Conservation (phyloP, 2,329 filamentous ascomycete species). For the Hypoxylon sp. region DNA sequence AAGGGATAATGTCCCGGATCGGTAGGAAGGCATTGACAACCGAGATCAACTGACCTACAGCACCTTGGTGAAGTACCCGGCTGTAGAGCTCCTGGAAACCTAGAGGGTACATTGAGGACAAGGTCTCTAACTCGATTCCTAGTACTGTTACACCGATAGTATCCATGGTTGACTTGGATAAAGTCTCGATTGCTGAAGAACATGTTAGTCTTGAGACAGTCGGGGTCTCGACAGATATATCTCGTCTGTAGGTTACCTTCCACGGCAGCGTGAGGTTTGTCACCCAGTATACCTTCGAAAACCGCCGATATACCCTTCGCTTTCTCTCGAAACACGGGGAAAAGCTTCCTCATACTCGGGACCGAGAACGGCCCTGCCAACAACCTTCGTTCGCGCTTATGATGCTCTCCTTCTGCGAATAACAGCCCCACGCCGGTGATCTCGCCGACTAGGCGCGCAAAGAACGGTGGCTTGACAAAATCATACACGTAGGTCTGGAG, state of each 20-base stretch:
- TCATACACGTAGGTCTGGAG: constrained; percentile 59
- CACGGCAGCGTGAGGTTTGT: constrained; percentile 44
- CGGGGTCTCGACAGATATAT: not conserved
- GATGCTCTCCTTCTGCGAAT: constrained; percentile 56
- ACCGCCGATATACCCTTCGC: constrained; percentile 50
- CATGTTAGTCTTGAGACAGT: constrained; percentile 12
- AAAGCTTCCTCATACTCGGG: constrained; percentile 56
- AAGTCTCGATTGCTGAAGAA: constrained; percentile 48
- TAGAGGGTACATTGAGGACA: constrained; percentile 44
- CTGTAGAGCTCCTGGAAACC: constrained; percentile 54
- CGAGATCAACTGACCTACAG: constrained; percentile 51
- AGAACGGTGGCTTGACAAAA: constrained; percentile 57
- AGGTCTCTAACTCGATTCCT: constrained; percentile 54
- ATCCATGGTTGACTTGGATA: constrained; percentile 55
- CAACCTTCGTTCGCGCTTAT: constrained; percentile 55
- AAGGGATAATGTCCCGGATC: constrained; percentile 56
- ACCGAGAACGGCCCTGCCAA: constrained; percentile 56
- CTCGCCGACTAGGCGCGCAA: constrained; percentile 54
- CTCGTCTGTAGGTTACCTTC: constrained; percentile 45
- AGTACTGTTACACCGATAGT: constrained; percentile 55
- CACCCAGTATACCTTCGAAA: constrained; percentile 52
- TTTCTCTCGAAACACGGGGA: constrained; percentile 57
- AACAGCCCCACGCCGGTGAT: constrained; percentile 57
- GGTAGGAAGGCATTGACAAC: constrained; percentile 54
- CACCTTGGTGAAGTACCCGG: constrained; percentile 52